These are phyloP conservation scores for Coniella lustricola DNA, from an alignment of 2,329 filamentous ascomycete genomes.

Conservation along the genomic window DNA sequence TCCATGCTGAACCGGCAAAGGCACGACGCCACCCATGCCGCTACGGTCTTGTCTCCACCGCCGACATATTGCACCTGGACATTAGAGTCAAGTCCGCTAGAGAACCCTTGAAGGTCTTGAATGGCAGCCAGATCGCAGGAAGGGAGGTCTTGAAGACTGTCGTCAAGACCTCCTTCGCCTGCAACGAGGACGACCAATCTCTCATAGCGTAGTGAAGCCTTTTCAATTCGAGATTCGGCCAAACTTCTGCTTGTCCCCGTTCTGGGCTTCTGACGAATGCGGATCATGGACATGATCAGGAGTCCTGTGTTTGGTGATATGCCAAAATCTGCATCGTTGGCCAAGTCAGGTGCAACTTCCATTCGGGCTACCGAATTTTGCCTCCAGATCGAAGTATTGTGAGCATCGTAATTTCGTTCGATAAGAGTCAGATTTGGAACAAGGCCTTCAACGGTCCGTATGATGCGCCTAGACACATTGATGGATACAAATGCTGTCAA, in stretches of 20 bases:
- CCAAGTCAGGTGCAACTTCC: slow-evolving; percentile 29
- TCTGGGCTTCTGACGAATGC: slow-evolving; percentile 63
- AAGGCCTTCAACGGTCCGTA: slow-evolving; percentile 16
- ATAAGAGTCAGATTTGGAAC: slow-evolving; percentile 22
- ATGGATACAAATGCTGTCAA: slow-evolving; percentile 23
- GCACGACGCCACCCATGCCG: slow-evolving; percentile 46
- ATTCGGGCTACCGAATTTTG: slow-evolving; percentile 18
- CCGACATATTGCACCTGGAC: slow-evolving; percentile 40
- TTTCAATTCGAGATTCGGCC: slow-evolving; percentile 49
- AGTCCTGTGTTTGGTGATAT: slow-evolving; percentile 63
- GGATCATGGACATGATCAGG: slow-evolving; percentile 63
- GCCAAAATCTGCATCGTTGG: slow-evolving; percentile 64
- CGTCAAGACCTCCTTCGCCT: slow-evolving; percentile 41
- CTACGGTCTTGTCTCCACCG: slow-evolving; percentile 42
- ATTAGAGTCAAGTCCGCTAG: slow-evolving; percentile 30
- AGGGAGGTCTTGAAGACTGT: slow-evolving; percentile 32
- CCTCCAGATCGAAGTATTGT: slow-evolving; percentile 18
- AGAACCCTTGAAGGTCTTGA: slow-evolving; percentile 44
- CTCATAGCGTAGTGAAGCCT: slow-evolving; percentile 55
- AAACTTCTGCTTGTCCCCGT: slow-evolving; percentile 41
- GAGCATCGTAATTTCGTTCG: slow-evolving; percentile 23
- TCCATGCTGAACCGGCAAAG: slow-evolving; percentile 39
- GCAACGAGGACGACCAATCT: slow-evolving; percentile 57
- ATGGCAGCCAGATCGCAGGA: slow-evolving; percentile 38
- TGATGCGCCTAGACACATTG: slow-evolving; percentile 15